Percentiles rank a stretch among this genome's conserved stretches.
phyloP scores from a whole-genome alignment of 1,139 yeast genomes.

The Blastobotrys proliferans region DNA sequence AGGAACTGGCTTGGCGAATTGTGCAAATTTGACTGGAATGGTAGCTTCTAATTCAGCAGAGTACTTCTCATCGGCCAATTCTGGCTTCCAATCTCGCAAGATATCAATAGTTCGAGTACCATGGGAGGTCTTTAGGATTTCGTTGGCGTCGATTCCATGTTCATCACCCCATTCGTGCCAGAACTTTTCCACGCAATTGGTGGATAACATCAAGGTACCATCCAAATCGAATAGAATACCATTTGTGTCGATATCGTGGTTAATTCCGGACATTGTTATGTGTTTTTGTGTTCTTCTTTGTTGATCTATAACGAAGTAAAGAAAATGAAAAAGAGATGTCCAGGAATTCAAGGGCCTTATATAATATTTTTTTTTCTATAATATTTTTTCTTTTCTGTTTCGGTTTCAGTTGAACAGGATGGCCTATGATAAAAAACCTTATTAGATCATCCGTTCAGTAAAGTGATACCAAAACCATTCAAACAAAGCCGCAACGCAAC shows the following conservation, averaged over 20 bases:
- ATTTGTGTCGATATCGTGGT: slow-evolving; percentile 23
- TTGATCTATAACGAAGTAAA: background rate
- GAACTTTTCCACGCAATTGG: slow-evolving; percentile 76
- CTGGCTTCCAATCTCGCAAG: slow-evolving; percentile 69
- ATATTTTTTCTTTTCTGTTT: background rate
- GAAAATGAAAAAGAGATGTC: background rate
- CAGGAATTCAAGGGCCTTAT: background rate
- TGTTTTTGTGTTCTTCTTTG: background rate
- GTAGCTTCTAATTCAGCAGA: slow-evolving; percentile 66
- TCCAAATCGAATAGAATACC: slow-evolving; percentile 70
- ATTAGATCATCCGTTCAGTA: too few species aligned
- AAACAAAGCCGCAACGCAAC: too few species aligned
- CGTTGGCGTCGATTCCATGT: slow-evolving; percentile 67
- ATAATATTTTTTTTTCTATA: background rate
- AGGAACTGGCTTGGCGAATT: slow-evolving; percentile 65
- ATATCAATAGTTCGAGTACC: slow-evolving; percentile 83
- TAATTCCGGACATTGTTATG: slow-evolving; percentile 3
- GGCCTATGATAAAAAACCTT: background rate
- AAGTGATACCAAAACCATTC: too few species aligned
- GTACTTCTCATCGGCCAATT: slow-evolving; percentile 62
- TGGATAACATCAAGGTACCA: slow-evolving; percentile 79
- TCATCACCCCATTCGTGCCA: slow-evolving; percentile 73
- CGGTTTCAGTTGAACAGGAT: too few species aligned
- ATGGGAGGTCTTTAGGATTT: slow-evolving; percentile 69
- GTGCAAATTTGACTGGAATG: slow-evolving; percentile 69